Base-by-base conservation (phyloP, 495 filamentous ascomycete genomes). In the Neurospora terricola region DNA sequence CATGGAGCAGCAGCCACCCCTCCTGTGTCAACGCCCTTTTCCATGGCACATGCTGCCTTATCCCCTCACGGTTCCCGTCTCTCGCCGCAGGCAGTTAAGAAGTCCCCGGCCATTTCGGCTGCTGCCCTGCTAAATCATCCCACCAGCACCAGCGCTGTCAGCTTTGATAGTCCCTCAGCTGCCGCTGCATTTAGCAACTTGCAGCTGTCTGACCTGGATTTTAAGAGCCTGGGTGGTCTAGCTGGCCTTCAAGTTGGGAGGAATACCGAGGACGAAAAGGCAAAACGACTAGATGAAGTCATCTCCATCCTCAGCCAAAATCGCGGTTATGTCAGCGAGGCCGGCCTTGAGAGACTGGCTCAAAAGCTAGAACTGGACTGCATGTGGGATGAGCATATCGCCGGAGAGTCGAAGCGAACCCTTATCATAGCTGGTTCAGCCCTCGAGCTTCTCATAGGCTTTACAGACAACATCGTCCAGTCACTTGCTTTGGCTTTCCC, bases 321-420 rank as follows among this genome's bases (percentile, higher is more conserved):
- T 71, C 84, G 86, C 72, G 84, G 86, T 21, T 75, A 90, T 18
- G 92, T 99, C 39, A 92, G 93, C 70, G 89, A 94, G 70, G 91
- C 94, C 59, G 93, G 93, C 0, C 84, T 98, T 48, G 93, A 95
- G 81, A 86, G 93, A 54, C 76, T 97, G 40, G 91, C 90, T 7
- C 86, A 88, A 75, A 84, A 91, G 30, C 87, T 91, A 72, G 93
- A 84, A 18, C 76, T 98, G 38, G 93, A 96, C 71, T 89, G 86
- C 69, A 82, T 93, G 38, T 92, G 91, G 88, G 91, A 93, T 75
- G 85, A 88, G 18, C 82, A 84, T 6, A 84, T 84, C 71, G 80
- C 80, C 9, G 75, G 76, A 45, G 82, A 80, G 7, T 82, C 80
- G 21, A 85, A 80, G 54, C 82, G 89, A 72, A 89, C 86, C 34